Evolutionary conservation across 2,329 filamentous ascomycete genomes (phyloP), one percentile per base, ranked within the genome.

Genomic region (Epicoccum nigrum): DNA sequence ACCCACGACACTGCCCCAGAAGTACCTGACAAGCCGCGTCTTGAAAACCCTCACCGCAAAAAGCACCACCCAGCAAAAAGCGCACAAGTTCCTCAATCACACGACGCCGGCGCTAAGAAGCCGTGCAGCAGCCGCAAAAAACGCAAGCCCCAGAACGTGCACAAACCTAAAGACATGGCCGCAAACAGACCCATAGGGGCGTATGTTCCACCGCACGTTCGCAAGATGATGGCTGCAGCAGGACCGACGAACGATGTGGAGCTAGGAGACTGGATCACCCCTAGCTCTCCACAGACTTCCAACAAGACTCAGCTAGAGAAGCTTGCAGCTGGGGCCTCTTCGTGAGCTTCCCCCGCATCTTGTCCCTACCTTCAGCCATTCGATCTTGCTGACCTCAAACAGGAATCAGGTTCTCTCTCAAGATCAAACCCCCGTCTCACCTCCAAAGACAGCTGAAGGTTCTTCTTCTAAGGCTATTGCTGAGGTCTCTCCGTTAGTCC

Each of bases 171-270:
- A 19, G 11, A 32, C 8, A 63, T 60, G 59, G 25, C 33, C 31
- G 11, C 8, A 4, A 21, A 30, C 23, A n/a, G n/a, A 8, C 43
- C 40, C 7, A 21, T 50, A 7, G 40, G 44, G 23, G 56, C 39
- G 6, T 67, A 54, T n/a, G 19, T 68, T 15, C 64, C 67, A 12
- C 65, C 65, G 8, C 67, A 69, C 38, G 5, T 65, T 31, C 67
- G 65, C 40, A 63, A 59, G 42, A 45, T 31, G 42, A 45, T 31
- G 11, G 28, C 27, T 25, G 17, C 35, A 21, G 17, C 20, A n/a
- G 16, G 17, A 16, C 19, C 35, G 7, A 56, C 49, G 31, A n/a
- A n/a, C 33, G 39, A 58, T 30, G 32, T 50, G 15, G 48, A 38
- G 13, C 28, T 45, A 19, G 49, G 28, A 8, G 30, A 40, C 11